A percentile compares a stretch with the other conserved stretches of the same genome.
Conservation (phyloP, 345 rosid genomes). For the Eucalyptus tenuipes region DNA sequence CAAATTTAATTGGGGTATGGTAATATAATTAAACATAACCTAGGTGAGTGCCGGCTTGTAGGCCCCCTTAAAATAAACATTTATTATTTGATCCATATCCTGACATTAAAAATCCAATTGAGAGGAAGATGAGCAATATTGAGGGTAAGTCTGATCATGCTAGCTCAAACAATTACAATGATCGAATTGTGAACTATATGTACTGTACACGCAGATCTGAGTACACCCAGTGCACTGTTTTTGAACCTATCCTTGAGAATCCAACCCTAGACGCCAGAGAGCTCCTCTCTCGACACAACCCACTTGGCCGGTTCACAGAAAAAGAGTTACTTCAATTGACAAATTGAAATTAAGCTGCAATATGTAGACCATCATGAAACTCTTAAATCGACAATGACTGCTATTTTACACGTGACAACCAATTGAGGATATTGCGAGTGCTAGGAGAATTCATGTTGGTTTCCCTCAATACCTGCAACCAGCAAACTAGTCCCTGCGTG, state of each 20-base stretch:
- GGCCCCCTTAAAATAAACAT: neutral
- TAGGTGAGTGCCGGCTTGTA: neutral
- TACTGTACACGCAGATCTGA: neutral
- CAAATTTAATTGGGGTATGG: neutral
- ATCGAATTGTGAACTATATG: neutral
- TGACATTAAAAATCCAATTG: neutral
- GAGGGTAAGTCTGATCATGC: neutral
- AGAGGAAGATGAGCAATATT: neutral
- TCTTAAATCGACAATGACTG: neutral
- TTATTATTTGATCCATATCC: neutral
- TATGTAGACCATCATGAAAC: neutral
- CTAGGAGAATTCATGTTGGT: neutral
- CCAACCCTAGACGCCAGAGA: neutral
- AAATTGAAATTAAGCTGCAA: neutral
- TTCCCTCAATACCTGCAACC: neutral
- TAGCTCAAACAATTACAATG: neutral
- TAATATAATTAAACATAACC: neutral
- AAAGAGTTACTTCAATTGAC: neutral
- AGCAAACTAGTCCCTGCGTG: neutral
- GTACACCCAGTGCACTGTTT: neutral
- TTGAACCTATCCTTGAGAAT: neutral
- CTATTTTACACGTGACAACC: neutral
- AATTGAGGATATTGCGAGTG: neutral
- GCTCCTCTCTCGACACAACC: neutral
- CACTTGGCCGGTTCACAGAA: neutral